These are phyloP conservation scores for Coelastrella sp. DNA, from an alignment of 139 green algal species.

Conservation along the genomic window DNA sequence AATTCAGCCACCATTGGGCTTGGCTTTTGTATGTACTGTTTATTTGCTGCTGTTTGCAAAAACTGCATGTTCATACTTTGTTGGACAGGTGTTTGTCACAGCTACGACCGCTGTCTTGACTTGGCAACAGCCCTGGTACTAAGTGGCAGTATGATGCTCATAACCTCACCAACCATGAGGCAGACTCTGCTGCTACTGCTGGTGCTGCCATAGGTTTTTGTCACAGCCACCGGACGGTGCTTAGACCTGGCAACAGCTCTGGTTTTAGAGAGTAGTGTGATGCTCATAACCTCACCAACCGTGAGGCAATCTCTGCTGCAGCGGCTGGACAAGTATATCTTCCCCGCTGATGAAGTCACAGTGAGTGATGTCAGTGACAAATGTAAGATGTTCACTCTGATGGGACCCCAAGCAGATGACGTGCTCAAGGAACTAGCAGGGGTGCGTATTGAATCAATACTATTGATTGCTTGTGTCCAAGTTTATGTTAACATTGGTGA, in stretches of 20 bases:
- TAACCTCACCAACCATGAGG: conserved; percentile 68
- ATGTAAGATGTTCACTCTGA: conserved; percentile 74
- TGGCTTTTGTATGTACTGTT: too few species aligned
- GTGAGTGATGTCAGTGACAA: conserved; percentile 66
- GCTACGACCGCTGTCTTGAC: conserved; percentile 74
- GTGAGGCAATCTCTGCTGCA: conserved; percentile 60
- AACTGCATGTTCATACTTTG: too few species aligned
- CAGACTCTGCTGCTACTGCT: neutral
- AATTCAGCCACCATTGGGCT: too few species aligned
- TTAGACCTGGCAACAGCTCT: conserved; percentile 76
- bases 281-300: conserved; percentile 73
- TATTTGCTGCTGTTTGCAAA: too few species aligned
- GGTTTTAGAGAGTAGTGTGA: conserved; percentile 55
- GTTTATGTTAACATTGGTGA: too few species aligned
- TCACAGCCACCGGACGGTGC: conserved; percentile 71
- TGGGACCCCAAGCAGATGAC: conserved; percentile 71
- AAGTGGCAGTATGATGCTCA: conserved; percentile 62
- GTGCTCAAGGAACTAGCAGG: conserved; percentile 74
- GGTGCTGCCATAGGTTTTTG: conserved; percentile 68
- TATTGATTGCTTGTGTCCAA: too few species aligned
- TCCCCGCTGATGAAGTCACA: conserved; percentile 77
- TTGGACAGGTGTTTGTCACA: conserved; percentile 82
- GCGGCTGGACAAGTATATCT: conserved; percentile 85
- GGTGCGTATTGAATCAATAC: conserved; percentile 40
- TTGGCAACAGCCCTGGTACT: conserved; percentile 68